Conservation (phyloP, 164 flowering plant species). For the Protea cynaroides region DNA sequence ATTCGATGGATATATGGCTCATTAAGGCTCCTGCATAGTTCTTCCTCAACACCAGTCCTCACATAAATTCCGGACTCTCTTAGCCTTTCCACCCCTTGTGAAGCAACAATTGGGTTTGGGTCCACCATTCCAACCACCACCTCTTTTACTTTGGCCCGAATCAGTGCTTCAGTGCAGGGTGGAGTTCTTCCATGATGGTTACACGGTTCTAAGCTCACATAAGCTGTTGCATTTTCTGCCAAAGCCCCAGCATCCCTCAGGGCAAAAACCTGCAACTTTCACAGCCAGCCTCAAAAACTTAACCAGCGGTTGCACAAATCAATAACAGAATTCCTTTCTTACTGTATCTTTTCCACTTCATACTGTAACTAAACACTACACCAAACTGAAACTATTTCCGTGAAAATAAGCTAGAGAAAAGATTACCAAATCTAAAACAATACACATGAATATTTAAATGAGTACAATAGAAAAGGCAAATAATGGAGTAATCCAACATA, state of each 20-base stretch:
- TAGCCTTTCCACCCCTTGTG: conserved; percentile 66
- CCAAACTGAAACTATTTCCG: not conserved
- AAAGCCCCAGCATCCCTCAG: conserved; percentile 76
- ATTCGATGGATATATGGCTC: conserved; percentile 80
- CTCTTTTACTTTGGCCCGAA: conserved; percentile 79
- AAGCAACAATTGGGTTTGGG: conserved; percentile 91
- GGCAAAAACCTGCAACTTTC: conserved; percentile 72
- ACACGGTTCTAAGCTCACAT: conserved; percentile 95
- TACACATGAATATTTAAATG: too few species aligned
- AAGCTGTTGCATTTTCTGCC: conserved; percentile 90
- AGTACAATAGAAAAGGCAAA: not conserved
- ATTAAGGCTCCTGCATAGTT: conserved; percentile 65
- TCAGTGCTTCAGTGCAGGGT: conserved; percentile 87
- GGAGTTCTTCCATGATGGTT: conserved; percentile 96
- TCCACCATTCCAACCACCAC: conserved; percentile 97
- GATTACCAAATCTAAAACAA: too few species aligned
- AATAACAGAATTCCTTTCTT: not conserved
- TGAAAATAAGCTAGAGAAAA: not conserved
- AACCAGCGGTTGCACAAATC: not conserved
- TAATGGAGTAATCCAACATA: not conserved
- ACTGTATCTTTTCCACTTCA: not conserved
- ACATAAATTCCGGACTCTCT: conserved; percentile 77
- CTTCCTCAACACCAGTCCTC: conserved; percentile 77
- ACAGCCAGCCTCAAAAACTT: conserved; percentile 12
- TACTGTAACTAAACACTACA: not conserved